Base-by-base conservation (phyloP, 805 yeast genomes). In the Wickerhamomyces pijperi region DNA sequence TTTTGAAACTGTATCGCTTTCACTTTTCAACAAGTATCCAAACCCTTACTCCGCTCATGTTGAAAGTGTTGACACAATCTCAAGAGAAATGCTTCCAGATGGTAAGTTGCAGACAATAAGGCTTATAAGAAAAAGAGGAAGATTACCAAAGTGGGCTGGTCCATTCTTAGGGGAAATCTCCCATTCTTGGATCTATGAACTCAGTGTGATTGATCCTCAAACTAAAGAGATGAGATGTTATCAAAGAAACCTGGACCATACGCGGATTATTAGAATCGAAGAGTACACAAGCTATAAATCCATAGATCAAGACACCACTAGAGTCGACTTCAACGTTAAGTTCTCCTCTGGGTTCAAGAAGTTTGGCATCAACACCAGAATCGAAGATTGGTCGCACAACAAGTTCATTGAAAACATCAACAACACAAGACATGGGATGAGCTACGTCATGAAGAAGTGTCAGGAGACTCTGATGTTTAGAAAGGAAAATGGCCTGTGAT, bases 11-110 rank as follows among this genome's bases (percentile, higher is more conserved):
- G 85, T 83, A 3, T 69, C 86, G 2, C 63, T 78, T 36, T 94
- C 94, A 1, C 79, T 81, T 55, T 78, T 84, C 60, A 78, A 77
- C 60, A 64, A 80, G 48, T 79, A 78, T 47, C 77, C 77, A 3
- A 73, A 73, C 56, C 97, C 97, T 2, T 87, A 70, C 55, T 79
- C 96, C 15, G 64, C 74, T 9, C 96, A 90, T 61, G 96, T 90
- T 12, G 64, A 79, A 28, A 81, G 94, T 7, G 77, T 76, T 20
- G 97, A 88, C 56, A 82, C 94, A 2, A 54, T 88, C 14, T 76
- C 76, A 28, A 63, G 72, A 38, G 56, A 63, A 43, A 65, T 85
- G 16, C 29, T 25, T 11, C 85, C 80, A 45, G 63, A 74, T 11
- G 94, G 94, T 19, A 66, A 75, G 37, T 67, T 88, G 35, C 71